Conservation (phyloP, 2,329 filamentous ascomycete species). For the Fusarium sp. region DNA sequence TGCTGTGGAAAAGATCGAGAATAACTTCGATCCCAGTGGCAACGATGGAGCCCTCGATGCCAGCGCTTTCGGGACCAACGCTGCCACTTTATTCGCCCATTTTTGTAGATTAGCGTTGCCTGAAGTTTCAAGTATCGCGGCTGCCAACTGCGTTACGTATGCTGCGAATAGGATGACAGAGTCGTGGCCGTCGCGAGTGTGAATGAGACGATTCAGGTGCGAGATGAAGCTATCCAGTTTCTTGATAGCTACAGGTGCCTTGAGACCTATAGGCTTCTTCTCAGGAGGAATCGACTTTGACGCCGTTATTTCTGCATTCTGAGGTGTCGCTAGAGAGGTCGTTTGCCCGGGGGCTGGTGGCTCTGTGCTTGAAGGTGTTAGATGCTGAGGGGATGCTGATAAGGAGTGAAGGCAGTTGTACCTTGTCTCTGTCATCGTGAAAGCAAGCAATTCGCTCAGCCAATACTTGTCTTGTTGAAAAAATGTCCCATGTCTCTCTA, state of each 20-base stretch:
- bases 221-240: slow-evolving; percentile 27
- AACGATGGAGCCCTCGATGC: accelerated
- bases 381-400: neutral
- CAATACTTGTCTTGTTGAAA: neutral
- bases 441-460: neutral
- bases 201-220: slow-evolving; percentile 20
- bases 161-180: slow-evolving; percentile 25
- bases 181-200: slow-evolving; percentile 31
- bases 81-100: accelerated
- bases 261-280: neutral
- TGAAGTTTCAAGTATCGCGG: slow-evolving; percentile 16
- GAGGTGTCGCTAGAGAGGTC: neutral
- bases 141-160: slow-evolving; percentile 24
- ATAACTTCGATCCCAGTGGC: neutral
- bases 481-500: neutral
- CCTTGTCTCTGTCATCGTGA: slow-evolving; percentile 10
- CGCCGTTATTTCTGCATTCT: neutral
- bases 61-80: accelerated
- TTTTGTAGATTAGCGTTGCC: neutral
- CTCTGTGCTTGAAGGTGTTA: neutral
- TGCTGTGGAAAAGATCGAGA: neutral
- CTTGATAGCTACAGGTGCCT: neutral
- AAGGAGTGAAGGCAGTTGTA: neutral
- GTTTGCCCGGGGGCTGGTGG: neutral
- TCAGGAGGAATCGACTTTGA: neutral